Base-by-base conservation (phyloP, 2,329 filamentous ascomycete species). In the Neopestalotiopsis clavispora region DNA sequence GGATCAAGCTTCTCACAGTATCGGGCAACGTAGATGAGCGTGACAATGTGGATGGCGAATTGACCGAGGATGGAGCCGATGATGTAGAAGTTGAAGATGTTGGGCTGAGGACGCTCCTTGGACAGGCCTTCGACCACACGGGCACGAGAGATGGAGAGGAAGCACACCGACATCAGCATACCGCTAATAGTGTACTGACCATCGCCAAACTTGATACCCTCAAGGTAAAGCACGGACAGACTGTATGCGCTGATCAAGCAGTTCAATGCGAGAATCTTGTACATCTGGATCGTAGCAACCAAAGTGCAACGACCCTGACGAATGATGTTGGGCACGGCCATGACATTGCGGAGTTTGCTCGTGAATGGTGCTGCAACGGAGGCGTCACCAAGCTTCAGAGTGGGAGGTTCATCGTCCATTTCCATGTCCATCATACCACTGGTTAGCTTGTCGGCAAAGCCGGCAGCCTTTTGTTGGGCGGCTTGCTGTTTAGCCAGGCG, bases 151-250 rank as follows among this genome's bases (percentile, higher is more conserved):
- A 99, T 98, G 71, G 95, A 98, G 76, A 99, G 84, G 88, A 99
- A 99, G 84, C 96, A 99, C 65, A 99, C 96, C 76, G 95, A 98
- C 96, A 99, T 98, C 80, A 99, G 91, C 93, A 99, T 98, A 75
- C 96, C 96, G 75, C 94, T 98, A 76, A 99, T 98, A 17, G 96
- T 99, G 74, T 98, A 96, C 83, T 99, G 96, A 4, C 95, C 94
- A 79, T 99, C 96, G 68, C 96, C 95, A 78, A 99, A 99, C 84
- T 99, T 99, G 87, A 99, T 99, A 72, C 96, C 96, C 76, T 98
- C 95, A 1, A 99, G 89, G 78, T 99, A 99, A 69, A 99, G 87
- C 20, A 99, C 96, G 80, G 93, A 97, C 78, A 99, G 83, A 81
- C 94, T 97, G 89, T 99, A 99, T 49, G 96, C 96, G 75, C 94